Evolutionary conservation across 495 filamentous ascomycete species (phyloP).

Genomic region (Rusavskia elegans): DNA sequence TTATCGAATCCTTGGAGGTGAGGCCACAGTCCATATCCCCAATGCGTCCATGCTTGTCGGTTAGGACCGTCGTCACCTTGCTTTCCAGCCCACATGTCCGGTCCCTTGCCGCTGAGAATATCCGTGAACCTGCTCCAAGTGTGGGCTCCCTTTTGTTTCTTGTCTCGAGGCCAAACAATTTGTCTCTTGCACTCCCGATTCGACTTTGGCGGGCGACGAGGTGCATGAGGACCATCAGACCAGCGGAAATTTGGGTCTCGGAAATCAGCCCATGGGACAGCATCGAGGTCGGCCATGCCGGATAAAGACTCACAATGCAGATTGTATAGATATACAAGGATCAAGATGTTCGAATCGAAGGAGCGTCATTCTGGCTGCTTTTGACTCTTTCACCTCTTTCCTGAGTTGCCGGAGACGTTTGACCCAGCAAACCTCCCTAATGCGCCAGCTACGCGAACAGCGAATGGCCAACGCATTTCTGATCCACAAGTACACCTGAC

Average conservation of each 20-base stretch:
- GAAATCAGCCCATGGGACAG: no score
- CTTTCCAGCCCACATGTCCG: slow-evolving; percentile 18
- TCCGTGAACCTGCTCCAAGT: slow-evolving; percentile 11
- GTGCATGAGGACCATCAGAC: no score
- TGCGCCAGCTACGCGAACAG: neutral
- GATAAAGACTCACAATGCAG: no score
- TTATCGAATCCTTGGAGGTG: neutral
- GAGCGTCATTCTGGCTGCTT: no score
- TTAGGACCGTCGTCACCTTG: slow-evolving; percentile 1
- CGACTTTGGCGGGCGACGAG: no score
- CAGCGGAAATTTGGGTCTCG: no score
- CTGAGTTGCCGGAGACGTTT: neutral
- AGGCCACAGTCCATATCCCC: neutral
- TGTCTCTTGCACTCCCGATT: neutral
- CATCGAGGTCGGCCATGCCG: no score
- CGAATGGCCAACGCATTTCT: neutral
- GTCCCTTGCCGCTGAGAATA: slow-evolving; percentile 16
- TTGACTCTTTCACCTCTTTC: neutral
- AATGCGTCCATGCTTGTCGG: slow-evolving; percentile 3
- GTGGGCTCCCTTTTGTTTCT: slow-evolving; percentile 4
- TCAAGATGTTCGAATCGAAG: no score
- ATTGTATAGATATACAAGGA: no score
- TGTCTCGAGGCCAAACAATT: slow-evolving; percentile 20
- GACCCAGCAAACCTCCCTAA: neutral
- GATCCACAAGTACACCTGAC: neutral